Percentiles rank a stretch among this genome's conserved stretches.
phyloP scores from a whole-genome alignment of 176 grass and related monocot genomes.

The maize (Zea mays) region Zm-B73-REFERENCE-NAM-5.0 NC_050103.1:58235501-58236000 shows the following conservation, averaged over 20 bases:
- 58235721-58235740: constrained; percentile 4
- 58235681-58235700: constrained; percentile 20
- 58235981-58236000: too few species aligned
- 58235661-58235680: not conserved
- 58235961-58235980: too few species aligned
- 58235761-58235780: not conserved
- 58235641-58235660: not conserved
- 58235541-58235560: too few species aligned
- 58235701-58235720: not conserved
- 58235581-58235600: not conserved
- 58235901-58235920: not conserved
- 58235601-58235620: not conserved
- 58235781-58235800: too few species aligned
- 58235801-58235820: not conserved
- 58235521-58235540: too few species aligned
- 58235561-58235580: too few species aligned
- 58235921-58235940: not conserved
- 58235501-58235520: too few species aligned
- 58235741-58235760: not conserved
- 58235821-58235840: not conserved
- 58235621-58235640: not conserved
- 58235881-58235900: not conserved
- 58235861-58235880: not conserved
- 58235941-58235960: not conserved
- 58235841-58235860: not conserved